Evolutionary conservation across 1,284 basidiomycete species (phyloP).

Genomic region (Moesziomyces parantarcticus): DNA sequence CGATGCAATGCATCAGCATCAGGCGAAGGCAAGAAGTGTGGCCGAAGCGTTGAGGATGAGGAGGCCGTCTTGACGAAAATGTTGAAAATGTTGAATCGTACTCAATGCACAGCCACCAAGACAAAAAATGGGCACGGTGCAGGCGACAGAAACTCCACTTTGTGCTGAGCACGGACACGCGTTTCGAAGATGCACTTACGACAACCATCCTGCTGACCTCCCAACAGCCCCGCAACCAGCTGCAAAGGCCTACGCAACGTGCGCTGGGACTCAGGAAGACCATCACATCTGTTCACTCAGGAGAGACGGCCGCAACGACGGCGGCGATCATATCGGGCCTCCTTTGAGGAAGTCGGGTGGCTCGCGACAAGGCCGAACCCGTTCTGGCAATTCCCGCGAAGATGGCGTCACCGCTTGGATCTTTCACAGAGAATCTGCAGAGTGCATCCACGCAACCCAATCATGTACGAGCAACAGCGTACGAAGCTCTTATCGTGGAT

Average conservation of each 20-base stretch:
- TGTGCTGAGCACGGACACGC: neutral
- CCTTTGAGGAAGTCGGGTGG: too few relatives aligned
- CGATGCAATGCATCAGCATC: too few relatives aligned
- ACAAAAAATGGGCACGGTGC: neutral
- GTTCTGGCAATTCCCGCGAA: neutral
- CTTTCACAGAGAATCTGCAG: conserved; percentile 30
- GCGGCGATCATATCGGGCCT: too few relatives aligned
- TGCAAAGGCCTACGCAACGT: neutral
- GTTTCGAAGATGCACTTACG: neutral
- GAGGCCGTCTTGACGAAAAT: too few relatives aligned
- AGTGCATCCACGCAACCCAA: conserved; percentile 39
- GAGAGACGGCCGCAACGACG: too few relatives aligned
- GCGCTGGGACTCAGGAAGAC: too few relatives aligned
- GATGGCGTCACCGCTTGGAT: conserved; percentile 20
- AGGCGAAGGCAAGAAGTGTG: too few relatives aligned
- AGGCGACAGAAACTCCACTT: neutral
- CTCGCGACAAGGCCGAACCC: neutral
- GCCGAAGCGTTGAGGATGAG: too few relatives aligned
- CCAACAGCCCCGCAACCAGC: neutral
- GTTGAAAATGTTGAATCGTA: neutral
- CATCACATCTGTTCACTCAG: too few relatives aligned
- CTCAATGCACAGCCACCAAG: neutral
- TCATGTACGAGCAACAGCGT: conserved; percentile 19
- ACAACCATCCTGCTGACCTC: too few relatives aligned
- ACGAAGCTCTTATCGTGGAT: conserved; percentile 26